These are phyloP conservation scores for Discostella pseudostelligera DNA, from an alignment of 108 stramenopile species.

Conservation along the genomic window DNA sequence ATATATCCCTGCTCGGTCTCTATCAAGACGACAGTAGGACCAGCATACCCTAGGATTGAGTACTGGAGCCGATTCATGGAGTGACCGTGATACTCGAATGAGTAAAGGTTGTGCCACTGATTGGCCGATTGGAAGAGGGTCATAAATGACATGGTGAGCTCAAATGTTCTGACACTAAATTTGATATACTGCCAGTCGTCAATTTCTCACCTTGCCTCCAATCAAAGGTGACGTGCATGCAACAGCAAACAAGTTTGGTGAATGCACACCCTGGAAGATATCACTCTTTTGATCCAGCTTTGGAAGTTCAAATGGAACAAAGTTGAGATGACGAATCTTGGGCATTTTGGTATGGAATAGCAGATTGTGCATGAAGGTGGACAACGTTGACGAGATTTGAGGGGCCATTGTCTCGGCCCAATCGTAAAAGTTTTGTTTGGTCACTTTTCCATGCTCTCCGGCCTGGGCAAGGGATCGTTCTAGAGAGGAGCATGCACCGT, in stretches of 20 bases:
- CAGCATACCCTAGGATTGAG: slow-evolving; percentile 42
- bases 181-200: too few relatives aligned
- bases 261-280: slow-evolving; percentile 28
- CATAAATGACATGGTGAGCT: not conserved
- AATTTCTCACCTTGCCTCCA: slow-evolving; percentile 16
- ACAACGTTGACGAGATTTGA: slow-evolving; percentile 34
- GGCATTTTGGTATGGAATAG: slow-evolving; percentile 40
- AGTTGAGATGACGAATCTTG: slow-evolving; percentile 30
- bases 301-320: slow-evolving; percentile 34
- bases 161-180: not conserved
- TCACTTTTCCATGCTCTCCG: slow-evolving; percentile 22
- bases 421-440: slow-evolving; percentile 25
- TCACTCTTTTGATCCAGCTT: slow-evolving; percentile 37
- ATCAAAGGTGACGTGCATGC: slow-evolving; percentile 36
- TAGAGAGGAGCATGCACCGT: slow-evolving; percentile 28
- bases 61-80: slow-evolving; percentile 47
- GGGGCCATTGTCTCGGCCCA: slow-evolving; percentile 44
- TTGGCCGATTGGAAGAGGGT: not conserved
- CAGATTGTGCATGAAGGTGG: slow-evolving; percentile 44
- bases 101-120: slow-evolving; percentile 41
- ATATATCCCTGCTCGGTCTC: slow-evolving; percentile 40
- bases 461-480: slow-evolving; percentile 34
- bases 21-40: slow-evolving; percentile 34
- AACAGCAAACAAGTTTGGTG: slow-evolving; percentile 39
- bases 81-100: slow-evolving; percentile 36